Conservation (phyloP, 352 stramenopile genomes). For the Phytophthora citricola region DNA sequence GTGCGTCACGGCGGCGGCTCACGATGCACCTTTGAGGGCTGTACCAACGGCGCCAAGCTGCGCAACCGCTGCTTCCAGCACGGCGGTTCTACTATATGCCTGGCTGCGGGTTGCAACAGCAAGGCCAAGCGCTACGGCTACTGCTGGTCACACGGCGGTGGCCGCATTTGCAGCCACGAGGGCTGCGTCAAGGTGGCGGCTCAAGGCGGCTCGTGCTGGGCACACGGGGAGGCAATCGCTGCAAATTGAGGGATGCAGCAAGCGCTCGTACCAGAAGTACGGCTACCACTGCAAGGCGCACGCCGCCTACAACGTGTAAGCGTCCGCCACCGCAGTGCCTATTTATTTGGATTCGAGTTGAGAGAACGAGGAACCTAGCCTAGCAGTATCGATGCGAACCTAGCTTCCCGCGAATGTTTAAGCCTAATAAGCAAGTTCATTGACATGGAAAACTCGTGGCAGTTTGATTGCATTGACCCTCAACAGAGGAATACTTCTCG, state of each 20-base stretch:
- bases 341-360: slow-evolving; percentile 39
- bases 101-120: slow-evolving; percentile 62
- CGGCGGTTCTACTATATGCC: slow-evolving; percentile 74
- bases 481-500: too few relatives aligned
- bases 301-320: slow-evolving; percentile 42
- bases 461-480: too few relatives aligned
- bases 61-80: slow-evolving; percentile 84
- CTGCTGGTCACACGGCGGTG: slow-evolving; percentile 83
- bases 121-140: slow-evolving; percentile 86
- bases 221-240: slow-evolving; percentile 81
- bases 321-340: slow-evolving; percentile 4
- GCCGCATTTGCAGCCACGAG: slow-evolving; percentile 65
- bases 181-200: slow-evolving; percentile 73
- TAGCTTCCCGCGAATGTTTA: slow-evolving; percentile 27
- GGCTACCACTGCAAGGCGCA: slow-evolving; percentile 76
- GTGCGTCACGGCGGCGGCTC: slow-evolving; percentile 67
- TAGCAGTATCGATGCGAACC: slow-evolving; percentile 8
- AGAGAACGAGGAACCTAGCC: slow-evolving; percentile 17
- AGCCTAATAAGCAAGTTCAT: slow-evolving; percentile 23
- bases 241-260: slow-evolving; percentile 68
- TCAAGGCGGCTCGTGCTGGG: slow-evolving; percentile 76
- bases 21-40: slow-evolving; percentile 60
- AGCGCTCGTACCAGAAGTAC: slow-evolving; percentile 82
- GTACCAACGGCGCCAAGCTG: slow-evolving; percentile 75
- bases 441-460: neutral